A percentile compares a stretch with the other conserved stretches of the same genome.
Evolutionary conservation across 352 stramenopile species (phyloP).

Genomic region (Phytophthora hibernalis): DNA sequence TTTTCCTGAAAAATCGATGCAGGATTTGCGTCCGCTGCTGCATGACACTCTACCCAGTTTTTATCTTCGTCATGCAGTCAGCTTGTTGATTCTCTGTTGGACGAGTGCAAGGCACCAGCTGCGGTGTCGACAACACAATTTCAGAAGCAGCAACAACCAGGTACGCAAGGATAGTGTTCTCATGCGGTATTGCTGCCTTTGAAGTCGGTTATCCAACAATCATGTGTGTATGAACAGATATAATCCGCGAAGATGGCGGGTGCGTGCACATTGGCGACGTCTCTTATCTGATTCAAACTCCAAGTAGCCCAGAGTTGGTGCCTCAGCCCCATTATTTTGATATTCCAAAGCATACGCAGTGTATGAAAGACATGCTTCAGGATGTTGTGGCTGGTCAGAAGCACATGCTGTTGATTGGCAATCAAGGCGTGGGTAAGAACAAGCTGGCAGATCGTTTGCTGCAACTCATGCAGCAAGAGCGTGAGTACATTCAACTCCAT

Average conservation of each 20-base stretch:
- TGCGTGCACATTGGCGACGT: slow-evolving; percentile 70
- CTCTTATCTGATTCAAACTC: slow-evolving; percentile 58
- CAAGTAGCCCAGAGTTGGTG: slow-evolving; percentile 79
- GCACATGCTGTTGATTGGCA: slow-evolving; percentile 94
- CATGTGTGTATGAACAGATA: slow-evolving; percentile 24
- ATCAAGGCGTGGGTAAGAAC: slow-evolving; percentile 97
- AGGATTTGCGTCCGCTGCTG: slow-evolving; percentile 68
- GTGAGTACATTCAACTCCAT: slow-evolving; percentile 98
- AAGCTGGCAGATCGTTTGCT: slow-evolving; percentile 93
- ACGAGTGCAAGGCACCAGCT: slow-evolving; percentile 50
- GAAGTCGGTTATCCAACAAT: background rate
- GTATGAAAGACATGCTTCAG: slow-evolving; percentile 89
- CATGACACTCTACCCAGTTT: slow-evolving; percentile 84
- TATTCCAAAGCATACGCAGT: slow-evolving; percentile 88
- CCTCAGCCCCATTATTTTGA: slow-evolving; percentile 91
- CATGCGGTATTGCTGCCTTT: background rate
- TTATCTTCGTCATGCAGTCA: slow-evolving; percentile 58
- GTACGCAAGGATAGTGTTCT: slow-evolving; percentile 1
- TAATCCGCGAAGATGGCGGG: slow-evolving; percentile 52
- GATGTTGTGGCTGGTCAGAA: slow-evolving; percentile 89
- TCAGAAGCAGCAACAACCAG: background rate
- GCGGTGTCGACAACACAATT: background rate
- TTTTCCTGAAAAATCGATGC: slow-evolving; percentile 67
- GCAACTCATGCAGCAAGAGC: slow-evolving; percentile 91
- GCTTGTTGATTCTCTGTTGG: slow-evolving; percentile 61